Evolutionary conservation across 2,329 filamentous ascomycete genomes (phyloP), one percentile per base, ranked within the genome.

Genomic region (Mollisiaceae sp.): DNA sequence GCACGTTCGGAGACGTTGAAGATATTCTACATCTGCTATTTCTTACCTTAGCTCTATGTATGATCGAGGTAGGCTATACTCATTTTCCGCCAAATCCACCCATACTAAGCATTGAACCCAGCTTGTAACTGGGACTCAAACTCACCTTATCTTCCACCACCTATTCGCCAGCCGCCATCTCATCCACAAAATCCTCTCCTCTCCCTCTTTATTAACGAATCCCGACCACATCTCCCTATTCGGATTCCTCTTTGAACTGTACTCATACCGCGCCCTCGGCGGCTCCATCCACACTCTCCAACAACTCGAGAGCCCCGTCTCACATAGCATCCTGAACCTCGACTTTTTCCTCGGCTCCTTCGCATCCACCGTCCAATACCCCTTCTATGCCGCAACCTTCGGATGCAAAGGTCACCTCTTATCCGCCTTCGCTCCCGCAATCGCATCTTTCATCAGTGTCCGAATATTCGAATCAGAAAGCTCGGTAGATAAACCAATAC

Each of bases 181-280:
- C 1, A 52, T 65, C 4, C 20, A 38, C 41, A 38, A 47, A 1
- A 65, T 65, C n/a, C 39, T 57, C 12, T 57, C 63, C 24, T 52
- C 57, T 2, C 36, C 63, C 2, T 36, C 47, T 9, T 20, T 52
- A 2, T 32, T 65, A 1, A 39, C 39, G 9, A 50, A 56, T 20
- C 50, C 11, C 2, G 27, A 56, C 32, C 50, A 57, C 27, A 8
- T 56, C 20, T 55, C 58, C 24, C 12, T 65, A 2, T 65, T 55
- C 24, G 63, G 63, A 27, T 43, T 43, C 32, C 58, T 65, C n/a
- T 61, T 65, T 14, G 58, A 65, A 35, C 20, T 65, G 11, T 65
- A 65, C 39, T 56, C 38, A 1, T 47, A 56, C 5, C 63, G 58
- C 15, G 59, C 35, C 4, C 52, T 65, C 15, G 41, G 50, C 2